Evolutionary conservation across 1,284 basidiomycete genomes (phyloP).

Genomic region (Cerrena zonata): DNA sequence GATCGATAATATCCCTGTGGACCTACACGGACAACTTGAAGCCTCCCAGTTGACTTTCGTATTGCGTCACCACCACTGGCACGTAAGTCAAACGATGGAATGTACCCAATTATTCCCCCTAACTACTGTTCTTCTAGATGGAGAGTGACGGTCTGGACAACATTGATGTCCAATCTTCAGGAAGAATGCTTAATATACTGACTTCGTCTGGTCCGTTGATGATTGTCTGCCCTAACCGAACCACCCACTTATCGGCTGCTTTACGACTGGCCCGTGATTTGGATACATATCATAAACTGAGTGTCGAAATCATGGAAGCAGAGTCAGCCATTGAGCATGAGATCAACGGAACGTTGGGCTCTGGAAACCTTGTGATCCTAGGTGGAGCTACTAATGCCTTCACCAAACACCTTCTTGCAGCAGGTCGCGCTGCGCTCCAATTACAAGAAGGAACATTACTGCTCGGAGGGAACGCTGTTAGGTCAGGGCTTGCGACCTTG

Average conservation of each 20-base stretch:
- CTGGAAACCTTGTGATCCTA: slow-evolving; percentile 58
- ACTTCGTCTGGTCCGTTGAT: slow-evolving; percentile 45
- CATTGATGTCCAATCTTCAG: slow-evolving; percentile 34
- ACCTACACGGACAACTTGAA: too few relatives aligned
- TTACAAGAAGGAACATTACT: slow-evolving; percentile 17
- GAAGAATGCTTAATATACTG: slow-evolving; percentile 62
- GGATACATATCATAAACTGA: slow-evolving; percentile 64
- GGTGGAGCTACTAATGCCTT: slow-evolving; percentile 27
- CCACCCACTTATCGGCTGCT: slow-evolving; percentile 41
- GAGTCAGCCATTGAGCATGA: slow-evolving; percentile 28
- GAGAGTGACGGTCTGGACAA: too few relatives aligned
- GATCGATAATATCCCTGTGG: too few relatives aligned
- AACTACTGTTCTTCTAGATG: too few relatives aligned
- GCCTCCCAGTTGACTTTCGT: background rate
- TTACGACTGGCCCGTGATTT: slow-evolving; percentile 64
- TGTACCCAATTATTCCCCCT: too few relatives aligned
- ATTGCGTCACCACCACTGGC: background rate
- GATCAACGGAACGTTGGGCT: slow-evolving; percentile 20
- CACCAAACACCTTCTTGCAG: slow-evolving; percentile 15
- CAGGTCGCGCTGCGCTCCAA: slow-evolving; percentile 28
- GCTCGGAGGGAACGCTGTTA: slow-evolving; percentile 15
- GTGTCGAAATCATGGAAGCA: slow-evolving; percentile 52
- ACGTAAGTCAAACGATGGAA: background rate
- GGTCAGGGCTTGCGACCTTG: slow-evolving; percentile 42
- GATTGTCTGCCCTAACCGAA: slow-evolving; percentile 47